phyloP scores from a whole-genome alignment of 2,329 filamentous ascomycete genomes.

The Hymenoscyphus scutula region DNA sequence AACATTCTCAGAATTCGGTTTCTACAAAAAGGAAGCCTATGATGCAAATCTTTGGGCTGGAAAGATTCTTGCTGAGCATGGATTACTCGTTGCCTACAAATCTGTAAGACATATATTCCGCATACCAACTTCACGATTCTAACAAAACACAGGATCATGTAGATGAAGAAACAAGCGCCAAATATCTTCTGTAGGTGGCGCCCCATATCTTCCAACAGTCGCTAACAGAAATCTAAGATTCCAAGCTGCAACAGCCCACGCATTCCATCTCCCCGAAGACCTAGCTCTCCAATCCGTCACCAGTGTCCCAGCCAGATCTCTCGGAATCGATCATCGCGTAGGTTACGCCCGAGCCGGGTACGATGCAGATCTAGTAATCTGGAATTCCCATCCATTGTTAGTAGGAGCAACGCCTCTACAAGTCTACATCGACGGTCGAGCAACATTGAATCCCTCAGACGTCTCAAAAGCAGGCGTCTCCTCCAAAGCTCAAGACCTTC shows the following conservation, averaged over 20 bases:
- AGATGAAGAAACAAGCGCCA: conserved; percentile 38
- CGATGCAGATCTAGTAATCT: conserved; percentile 50
- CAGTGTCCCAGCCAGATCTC: conserved; percentile 44
- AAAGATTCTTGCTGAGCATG: conserved; percentile 41
- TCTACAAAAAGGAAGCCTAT: conserved; percentile 46
- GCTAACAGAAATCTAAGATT: conserved; percentile 25
- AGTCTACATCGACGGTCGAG: conserved; percentile 47
- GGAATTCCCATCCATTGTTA: conserved; percentile 47
- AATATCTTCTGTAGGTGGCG: conserved; percentile 40
- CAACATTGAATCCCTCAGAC: conserved; percentile 37
- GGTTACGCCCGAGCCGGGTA: conserved; percentile 46
- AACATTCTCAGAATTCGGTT: conserved; percentile 42
- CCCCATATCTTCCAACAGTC: neutral
- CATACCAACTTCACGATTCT: neutral
- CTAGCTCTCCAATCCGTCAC: conserved; percentile 46
- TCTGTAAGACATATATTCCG: conserved; percentile 31
- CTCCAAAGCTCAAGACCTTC: neutral
- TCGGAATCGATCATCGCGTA: conserved; percentile 44
- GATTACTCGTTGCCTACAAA: conserved; percentile 44
- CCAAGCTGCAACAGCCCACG: conserved; percentile 42
- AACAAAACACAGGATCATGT: conserved; percentile 37
- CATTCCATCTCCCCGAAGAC: conserved; percentile 42
- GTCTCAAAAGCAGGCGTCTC: conserved; percentile 31
- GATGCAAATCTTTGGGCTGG: conserved; percentile 41
- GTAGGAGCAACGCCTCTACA: conserved; percentile 46